Percentiles rank a stretch among this genome's conserved stretches.
phyloP scores from a whole-genome alignment of 192 early-diverging fungal genomes.

The Neocallimastix lanati region DNA sequence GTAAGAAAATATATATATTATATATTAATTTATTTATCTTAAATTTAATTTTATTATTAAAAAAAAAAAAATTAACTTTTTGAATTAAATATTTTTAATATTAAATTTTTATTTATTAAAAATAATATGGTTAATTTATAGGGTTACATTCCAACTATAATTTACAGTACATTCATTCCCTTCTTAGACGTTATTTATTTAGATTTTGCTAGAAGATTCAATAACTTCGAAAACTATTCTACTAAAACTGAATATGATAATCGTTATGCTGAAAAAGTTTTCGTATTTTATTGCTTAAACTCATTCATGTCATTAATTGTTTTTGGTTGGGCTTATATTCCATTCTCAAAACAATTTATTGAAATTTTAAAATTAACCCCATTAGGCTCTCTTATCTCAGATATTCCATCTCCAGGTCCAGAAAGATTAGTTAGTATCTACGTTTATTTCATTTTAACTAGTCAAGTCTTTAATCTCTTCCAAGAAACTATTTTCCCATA shows the following conservation, averaged over 20 bases:
- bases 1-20: too few species aligned
- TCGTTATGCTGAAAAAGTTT: slow-evolving; percentile 63
- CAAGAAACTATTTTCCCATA: slow-evolving; percentile 62
- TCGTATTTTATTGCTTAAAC: slow-evolving; percentile 66
- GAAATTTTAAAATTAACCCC: slow-evolving; percentile 16
- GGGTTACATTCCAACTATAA: slow-evolving; percentile 50
- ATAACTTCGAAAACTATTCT: slow-evolving; percentile 67
- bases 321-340: slow-evolving; percentile 77
- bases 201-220: slow-evolving; percentile 35
- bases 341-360: slow-evolving; percentile 47
- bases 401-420: slow-evolving; percentile 19
- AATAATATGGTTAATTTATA: too few species aligned
- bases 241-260: slow-evolving; percentile 49
- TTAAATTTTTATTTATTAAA: too few species aligned
- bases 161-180: slow-evolving; percentile 58
- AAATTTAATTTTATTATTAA: background rate
- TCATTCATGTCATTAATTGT: slow-evolving; percentile 69
- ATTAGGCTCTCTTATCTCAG: slow-evolving; percentile 2
- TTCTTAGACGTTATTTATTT: slow-evolving; percentile 46
- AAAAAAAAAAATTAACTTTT: too few species aligned
- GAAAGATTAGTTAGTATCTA: slow-evolving; percentile 34
- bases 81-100: too few species aligned
- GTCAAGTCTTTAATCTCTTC: slow-evolving; percentile 55
- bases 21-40: background rate
- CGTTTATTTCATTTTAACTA: slow-evolving; percentile 64